Base-by-base conservation (phyloP, 768 basidiomycete species). In the Hypholoma sublateritium region DNA sequence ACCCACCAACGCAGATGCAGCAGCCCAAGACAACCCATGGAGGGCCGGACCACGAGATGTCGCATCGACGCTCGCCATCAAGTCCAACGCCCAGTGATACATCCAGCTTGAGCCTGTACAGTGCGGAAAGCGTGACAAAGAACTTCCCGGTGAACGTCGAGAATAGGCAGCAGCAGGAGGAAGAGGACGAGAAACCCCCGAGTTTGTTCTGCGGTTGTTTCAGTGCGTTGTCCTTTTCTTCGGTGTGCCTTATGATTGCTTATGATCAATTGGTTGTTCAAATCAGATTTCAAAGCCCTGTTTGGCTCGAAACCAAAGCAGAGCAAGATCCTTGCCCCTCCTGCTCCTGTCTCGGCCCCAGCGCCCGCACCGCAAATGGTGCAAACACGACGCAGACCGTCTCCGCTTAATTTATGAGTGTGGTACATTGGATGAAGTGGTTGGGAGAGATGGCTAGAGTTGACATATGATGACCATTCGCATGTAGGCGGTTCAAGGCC, bases 11-110 rank as follows among this genome's bases (percentile, higher is more conserved):
- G 14, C 52, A 55, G 28, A 28, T 21, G 4, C 51, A 53, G 47
- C 51, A 47, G 22, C 35, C 56, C 3, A 56, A 50, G 35, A 55
- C 57, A 8, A 43, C 60, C 7, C 60, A 62, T 49, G 56, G 57
- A 21, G 48, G 28, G 11, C 55, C 57, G 22, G 57, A n/a, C 47
- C 55, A 57, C 25, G 59, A 59, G 7, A 60, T 62, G 59, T 24
- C 53, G 16, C 49, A 50, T 39, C 53, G 44, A 11, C 54, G 57
- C 12, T 55, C 55, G 6, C 56, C 63, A 5, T 52, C 61, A 2
- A 65, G 64, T 53, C 64, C 64, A 12, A 65, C 64, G 36, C 61
- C 61, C 3, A 65, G 64, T 57, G 57, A 59, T 36, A 60, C 64
- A 8, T 62, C 61, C 7, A 65, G 64, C 35, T 24, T 65, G 52